Percentiles rank a stretch among this genome's conserved stretches.
Evolutionary conservation across 176 grass and related monocot genomes (phyloP).

Genomic region (Rhynchospora pubera): DNA sequence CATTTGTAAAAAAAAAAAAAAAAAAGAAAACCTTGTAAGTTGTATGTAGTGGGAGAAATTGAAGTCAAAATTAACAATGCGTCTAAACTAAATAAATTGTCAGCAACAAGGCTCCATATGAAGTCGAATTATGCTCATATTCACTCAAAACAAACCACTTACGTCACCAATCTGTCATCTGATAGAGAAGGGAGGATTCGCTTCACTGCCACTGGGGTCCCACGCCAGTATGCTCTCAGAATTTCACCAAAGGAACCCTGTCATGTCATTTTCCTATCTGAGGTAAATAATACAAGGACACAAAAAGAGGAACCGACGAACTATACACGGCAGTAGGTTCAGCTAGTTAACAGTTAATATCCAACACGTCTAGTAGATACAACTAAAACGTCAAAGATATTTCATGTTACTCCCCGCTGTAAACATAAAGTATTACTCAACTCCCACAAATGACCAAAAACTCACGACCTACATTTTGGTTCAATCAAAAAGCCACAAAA

Average conservation of each 20-base stretch:
- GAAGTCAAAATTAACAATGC: not conserved
- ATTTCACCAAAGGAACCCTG: conserved; percentile 99
- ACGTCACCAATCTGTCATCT: conserved; percentile 92
- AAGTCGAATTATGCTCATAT: not conserved
- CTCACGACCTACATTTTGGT: not conserved
- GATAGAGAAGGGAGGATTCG: conserved; percentile 98
- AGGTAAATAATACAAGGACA: not conserved
- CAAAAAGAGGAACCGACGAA: not conserved
- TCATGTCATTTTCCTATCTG: conserved; percentile 12
- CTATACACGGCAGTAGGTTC: not conserved
- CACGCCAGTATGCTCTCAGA: conserved; percentile 97
- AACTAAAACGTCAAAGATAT: not conserved
- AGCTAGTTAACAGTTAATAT: not conserved
- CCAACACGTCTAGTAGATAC: not conserved
- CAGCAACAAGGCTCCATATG: not conserved
- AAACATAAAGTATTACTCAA: not conserved
- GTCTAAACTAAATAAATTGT: not conserved
- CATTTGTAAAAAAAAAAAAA: conserved; percentile 6
- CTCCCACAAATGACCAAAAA: not conserved
- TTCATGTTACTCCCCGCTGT: not conserved
- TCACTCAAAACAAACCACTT: conserved; percentile 33
- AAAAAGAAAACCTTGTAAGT: not conserved
- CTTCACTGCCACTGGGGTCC: conserved; percentile 96
- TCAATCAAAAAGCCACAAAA: not conserved
- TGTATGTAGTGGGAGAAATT: not conserved